A percentile compares a stretch with the other conserved stretches of the same genome.
Evolutionary conservation across 129 eudicot genomes (phyloP).

Genomic region (Artemisia tridentata): DNA sequence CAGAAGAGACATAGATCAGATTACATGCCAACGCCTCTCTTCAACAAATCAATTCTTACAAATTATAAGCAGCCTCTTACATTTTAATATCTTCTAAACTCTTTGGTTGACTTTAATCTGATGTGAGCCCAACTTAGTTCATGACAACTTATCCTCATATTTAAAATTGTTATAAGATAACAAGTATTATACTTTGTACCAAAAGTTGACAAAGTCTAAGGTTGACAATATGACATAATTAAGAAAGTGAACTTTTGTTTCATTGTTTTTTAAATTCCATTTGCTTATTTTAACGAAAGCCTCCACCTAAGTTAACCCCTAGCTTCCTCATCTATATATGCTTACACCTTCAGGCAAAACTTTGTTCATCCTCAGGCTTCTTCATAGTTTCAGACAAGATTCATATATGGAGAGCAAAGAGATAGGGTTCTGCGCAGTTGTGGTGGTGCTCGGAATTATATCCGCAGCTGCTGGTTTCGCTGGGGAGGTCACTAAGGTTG

Average conservation of each 20-base stretch:
- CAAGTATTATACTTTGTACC: no score
- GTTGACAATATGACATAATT: neutral
- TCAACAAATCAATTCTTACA: no score
- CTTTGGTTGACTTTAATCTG: no score
- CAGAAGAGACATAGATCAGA: no score
- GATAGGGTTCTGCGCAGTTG: conserved; percentile 9
- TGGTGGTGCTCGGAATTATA: conserved; percentile 28
- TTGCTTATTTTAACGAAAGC: conserved; percentile 1
- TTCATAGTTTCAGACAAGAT: conserved; percentile 14
- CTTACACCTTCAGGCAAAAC: conserved; percentile 3
- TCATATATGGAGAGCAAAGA: conserved; percentile 23
- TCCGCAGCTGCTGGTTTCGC: conserved; percentile 31
- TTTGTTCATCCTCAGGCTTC: conserved; percentile 23
- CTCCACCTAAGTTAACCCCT: conserved; percentile 4
- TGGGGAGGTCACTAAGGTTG: conserved; percentile 25
- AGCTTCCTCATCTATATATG: conserved; percentile 21
- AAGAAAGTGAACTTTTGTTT: neutral
- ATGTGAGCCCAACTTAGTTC: no score
- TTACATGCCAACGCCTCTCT: no score
- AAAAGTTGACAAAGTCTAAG: no score
- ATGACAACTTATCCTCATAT: no score
- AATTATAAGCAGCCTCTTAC: no score
- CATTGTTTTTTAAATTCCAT: neutral
- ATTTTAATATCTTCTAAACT: no score
- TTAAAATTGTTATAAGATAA: no score